phyloP scores from a whole-genome alignment of 1,139 yeast species.

The Saccharomyces hybrid region DNA sequence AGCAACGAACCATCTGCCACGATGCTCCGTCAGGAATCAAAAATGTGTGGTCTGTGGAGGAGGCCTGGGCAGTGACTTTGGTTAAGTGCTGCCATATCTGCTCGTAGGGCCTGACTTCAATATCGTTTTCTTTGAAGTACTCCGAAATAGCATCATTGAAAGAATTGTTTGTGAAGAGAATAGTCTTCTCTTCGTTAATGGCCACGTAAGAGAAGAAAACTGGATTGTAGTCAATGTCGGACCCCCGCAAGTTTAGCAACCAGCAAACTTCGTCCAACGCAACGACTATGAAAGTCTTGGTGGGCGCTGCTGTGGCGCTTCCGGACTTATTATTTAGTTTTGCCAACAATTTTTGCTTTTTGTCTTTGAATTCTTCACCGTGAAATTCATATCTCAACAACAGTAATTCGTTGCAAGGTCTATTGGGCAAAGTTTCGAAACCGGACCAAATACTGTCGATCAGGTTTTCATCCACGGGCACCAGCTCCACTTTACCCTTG shows the following conservation, averaged over 20 bases:
- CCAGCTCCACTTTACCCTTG: constrained; percentile 43
- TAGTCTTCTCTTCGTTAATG: constrained; percentile 45
- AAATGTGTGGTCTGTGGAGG: constrained; percentile 31
- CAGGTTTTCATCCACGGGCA: constrained; percentile 62
- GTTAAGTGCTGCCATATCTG: constrained; percentile 49
- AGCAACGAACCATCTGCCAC: constrained; percentile 65
- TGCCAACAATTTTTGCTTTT: constrained; percentile 30
- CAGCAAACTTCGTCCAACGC: constrained; percentile 91
- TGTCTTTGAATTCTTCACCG: constrained; percentile 43
- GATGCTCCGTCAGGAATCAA: constrained; percentile 62
- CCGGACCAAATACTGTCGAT: constrained; percentile 69
- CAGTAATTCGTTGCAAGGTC: constrained; percentile 40
- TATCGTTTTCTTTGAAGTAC: constrained; percentile 33
- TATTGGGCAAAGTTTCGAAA: constrained; percentile 44
- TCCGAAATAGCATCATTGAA: constrained; percentile 26
- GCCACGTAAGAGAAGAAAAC: constrained; percentile 79
- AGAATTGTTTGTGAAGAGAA: constrained; percentile 52
- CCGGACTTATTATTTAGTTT: constrained; percentile 34
- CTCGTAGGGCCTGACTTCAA: constrained; percentile 48
- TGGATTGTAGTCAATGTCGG: constrained; percentile 82
- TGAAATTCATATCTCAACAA: constrained; percentile 40
- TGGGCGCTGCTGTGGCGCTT: constrained; percentile 17
- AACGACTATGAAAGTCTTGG: constrained; percentile 44
- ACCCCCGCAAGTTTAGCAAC: constrained; percentile 82
- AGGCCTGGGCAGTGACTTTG: constrained; percentile 11